Evolutionary conservation across 768 basidiomycete genomes (phyloP).

Genomic region (Boletus edulis): DNA sequence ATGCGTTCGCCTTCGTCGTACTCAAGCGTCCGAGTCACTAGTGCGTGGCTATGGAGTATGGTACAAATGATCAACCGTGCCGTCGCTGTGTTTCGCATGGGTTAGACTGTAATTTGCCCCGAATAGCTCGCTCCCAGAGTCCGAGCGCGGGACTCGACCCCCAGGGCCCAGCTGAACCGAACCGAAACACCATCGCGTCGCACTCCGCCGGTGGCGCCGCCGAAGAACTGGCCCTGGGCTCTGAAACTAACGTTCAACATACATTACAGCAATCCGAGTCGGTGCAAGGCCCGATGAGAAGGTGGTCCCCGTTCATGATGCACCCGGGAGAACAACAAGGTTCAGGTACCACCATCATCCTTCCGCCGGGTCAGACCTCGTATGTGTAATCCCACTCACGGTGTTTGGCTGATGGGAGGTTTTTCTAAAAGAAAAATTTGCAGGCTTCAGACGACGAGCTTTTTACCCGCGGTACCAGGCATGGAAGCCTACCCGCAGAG

Average conservation of each 20-base stretch:
- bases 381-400: constrained; percentile 8
- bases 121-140: constrained; percentile 20
- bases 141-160: constrained; percentile 10
- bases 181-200: not conserved
- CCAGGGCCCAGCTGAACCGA: constrained; percentile 8
- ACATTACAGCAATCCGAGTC: constrained; percentile 6
- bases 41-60: constrained; percentile 20
- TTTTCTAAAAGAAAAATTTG: not conserved
- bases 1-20: not conserved
- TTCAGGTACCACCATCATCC: not conserved
- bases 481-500: constrained; percentile 6
- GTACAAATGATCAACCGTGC: constrained; percentile 17
- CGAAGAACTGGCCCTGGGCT: constrained; percentile 4
- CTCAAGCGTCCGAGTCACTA: constrained; percentile 7
- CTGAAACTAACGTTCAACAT: constrained; percentile 1
- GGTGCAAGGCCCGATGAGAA: not conserved
- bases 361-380: constrained; percentile 2
- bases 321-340: constrained; percentile 5
- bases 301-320: not conserved
- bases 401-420: not conserved
- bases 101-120: constrained; percentile 13
- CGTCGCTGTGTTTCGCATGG: constrained; percentile 17
- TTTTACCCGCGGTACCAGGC: not conserved
- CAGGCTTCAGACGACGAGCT: constrained; percentile 6
- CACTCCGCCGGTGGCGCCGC: constrained; percentile 5